Base-by-base conservation (phyloP, 805 yeast genomes). In the Ogataea allantospora region DNA sequence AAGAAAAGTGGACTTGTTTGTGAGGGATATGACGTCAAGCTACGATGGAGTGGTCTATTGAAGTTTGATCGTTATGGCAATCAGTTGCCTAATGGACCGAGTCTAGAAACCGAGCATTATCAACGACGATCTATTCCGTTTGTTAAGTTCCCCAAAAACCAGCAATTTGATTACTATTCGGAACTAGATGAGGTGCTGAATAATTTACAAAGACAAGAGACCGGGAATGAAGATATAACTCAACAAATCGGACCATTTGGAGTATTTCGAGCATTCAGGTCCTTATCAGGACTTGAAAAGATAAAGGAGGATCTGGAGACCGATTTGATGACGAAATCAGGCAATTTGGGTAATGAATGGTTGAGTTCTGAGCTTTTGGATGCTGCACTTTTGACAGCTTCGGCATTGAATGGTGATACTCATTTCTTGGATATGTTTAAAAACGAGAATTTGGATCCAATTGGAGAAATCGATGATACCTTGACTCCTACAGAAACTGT, bases 1-100 rank as follows among this genome's bases (percentile, higher is more conserved):
- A 66, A 67, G 27, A 80, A 78, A 51, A 72, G 86, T 0, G 79
- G 82, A 0, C 57, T 84, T 18, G 65, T 67, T 3, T 88, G 96
- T 54, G 87, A 82, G 19, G 96, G 96, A 0, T 88, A 88, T 54
- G 85, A 78, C 43, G 81, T 88, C 40, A 84, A 83, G 48, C 71
- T 88, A 20, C 66, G 88, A 43, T 88, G 96, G 96, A 70, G 75
- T n/a, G 62, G 60, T 10, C 84, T 86, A 0, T 58, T 75, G 4
- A 60, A 61, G 33, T 77, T 75, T 42, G 75, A 76, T 44, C 58
- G 54, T 27, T 70, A 63, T 40, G 80, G 80, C 0, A 48, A 50
- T 18, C 72, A 65, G 30, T 27, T 67, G 17, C 61, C 65, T 1
- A 43, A 48, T n/a, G 53, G 51, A 20, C 55, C 44, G 35, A 58